phyloP scores from a whole-genome alignment of 192 early-diverging fungal species.

The Coemansia furcata region DNA sequence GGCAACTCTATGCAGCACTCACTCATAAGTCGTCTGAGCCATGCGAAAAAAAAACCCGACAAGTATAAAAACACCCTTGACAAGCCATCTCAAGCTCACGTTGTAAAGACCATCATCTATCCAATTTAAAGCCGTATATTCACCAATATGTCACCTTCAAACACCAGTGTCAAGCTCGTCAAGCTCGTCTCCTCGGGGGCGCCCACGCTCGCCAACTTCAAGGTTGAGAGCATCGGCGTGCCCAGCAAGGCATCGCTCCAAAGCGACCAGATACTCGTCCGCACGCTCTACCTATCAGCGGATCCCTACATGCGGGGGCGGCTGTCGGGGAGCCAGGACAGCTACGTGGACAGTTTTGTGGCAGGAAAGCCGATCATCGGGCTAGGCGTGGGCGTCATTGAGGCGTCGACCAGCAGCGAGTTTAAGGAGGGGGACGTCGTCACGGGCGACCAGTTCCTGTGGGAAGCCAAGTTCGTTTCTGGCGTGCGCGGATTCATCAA shows the following conservation, averaged over 20 bases:
- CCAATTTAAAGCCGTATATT: background rate
- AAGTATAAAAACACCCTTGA: background rate
- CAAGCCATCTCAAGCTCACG: background rate
- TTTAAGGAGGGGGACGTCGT: constrained; percentile 73
- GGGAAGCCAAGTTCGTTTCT: constrained; percentile 49
- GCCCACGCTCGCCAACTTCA: constrained; percentile 29
- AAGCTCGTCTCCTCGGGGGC: constrained; percentile 14
- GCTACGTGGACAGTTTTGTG: constrained; percentile 60
- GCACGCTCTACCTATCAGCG: constrained; percentile 63
- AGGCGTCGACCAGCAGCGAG: constrained; percentile 58
- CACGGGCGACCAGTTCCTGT: constrained; percentile 68
- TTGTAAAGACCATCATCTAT: no score
- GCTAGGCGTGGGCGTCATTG: constrained; percentile 58
- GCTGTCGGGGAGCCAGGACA: constrained; percentile 57
- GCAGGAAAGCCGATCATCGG: constrained; percentile 53
- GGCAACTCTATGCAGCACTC: background rate
- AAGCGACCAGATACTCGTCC: constrained; percentile 44
- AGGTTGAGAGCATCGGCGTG: constrained; percentile 10
- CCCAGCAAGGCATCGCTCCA: constrained; percentile 24
- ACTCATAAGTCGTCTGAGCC: no score
- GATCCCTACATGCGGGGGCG: constrained; percentile 76
- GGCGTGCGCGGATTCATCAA: constrained; percentile 13
- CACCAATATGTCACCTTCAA: constrained; percentile 14
- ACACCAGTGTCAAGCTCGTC: constrained; percentile 18
- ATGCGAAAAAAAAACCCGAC: background rate